Conservation (phyloP, 2,329 filamentous ascomycete genomes). For the Lomentospora prolificans region DNA sequence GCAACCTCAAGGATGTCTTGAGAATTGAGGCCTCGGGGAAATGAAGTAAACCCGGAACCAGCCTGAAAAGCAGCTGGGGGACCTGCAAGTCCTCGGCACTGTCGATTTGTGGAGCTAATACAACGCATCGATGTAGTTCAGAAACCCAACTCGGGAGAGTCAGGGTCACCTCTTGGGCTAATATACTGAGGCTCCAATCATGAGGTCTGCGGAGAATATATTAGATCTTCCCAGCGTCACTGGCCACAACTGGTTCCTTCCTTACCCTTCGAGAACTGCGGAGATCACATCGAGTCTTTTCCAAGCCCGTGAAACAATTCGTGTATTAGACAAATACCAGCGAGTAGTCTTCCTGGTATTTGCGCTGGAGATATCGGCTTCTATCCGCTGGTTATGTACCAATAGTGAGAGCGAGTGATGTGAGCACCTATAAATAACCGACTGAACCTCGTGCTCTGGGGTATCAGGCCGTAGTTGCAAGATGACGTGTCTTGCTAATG, state of each 20-base stretch:
- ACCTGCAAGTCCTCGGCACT: background rate
- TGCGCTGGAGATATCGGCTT: background rate
- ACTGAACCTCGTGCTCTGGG: background rate
- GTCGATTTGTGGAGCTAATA: background rate
- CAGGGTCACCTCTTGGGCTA: background rate
- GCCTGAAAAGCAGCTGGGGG: background rate
- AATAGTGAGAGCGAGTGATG: background rate
- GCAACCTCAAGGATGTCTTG: constrained; percentile 1
- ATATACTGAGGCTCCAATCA: constrained; percentile 1
- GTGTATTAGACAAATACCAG: background rate
- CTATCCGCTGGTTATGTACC: background rate
- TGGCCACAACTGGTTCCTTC: background rate
- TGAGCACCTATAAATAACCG: background rate
- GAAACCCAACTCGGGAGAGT: background rate
- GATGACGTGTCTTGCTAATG: background rate
- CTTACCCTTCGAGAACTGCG: constrained; percentile 1
- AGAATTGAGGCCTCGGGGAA: background rate
- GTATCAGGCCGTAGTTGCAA: background rate
- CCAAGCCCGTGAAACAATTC: background rate
- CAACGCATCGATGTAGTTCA: background rate
- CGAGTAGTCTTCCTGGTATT: background rate
- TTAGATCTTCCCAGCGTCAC: background rate
- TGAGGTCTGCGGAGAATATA: background rate
- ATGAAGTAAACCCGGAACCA: background rate
- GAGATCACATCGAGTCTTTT: background rate